Evolutionary conservation across 768 basidiomycete genomes (phyloP).

Genomic region (Mycena vulgaris): DNA sequence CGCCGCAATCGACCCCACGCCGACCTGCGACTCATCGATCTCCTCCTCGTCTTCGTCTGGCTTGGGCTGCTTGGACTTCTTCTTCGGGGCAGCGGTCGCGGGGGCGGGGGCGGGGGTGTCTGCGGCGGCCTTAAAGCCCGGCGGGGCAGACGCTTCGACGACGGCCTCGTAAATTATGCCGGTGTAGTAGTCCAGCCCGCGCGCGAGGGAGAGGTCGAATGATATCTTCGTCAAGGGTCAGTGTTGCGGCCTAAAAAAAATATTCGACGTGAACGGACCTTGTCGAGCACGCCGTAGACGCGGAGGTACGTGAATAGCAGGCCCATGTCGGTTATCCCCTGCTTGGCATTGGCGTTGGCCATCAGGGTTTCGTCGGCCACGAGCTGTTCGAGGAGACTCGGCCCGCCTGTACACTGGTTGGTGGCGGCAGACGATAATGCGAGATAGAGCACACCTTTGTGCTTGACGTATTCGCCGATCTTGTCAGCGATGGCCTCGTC

Average conservation of each 20-base stretch:
- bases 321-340: constrained; percentile 90
- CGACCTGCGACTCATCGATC: constrained; percentile 92
- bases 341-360: constrained; percentile 81
- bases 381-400: constrained; percentile 81
- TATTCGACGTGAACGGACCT: constrained; percentile 67
- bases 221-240: constrained; percentile 73
- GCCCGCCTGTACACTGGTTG: constrained; percentile 72
- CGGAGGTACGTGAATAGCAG: constrained; percentile 87
- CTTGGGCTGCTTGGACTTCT: constrained; percentile 63
- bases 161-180: constrained; percentile 98
- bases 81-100: constrained; percentile 47
- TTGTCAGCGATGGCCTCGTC: constrained; percentile 86
- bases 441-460: constrained; percentile 76
- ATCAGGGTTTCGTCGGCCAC: constrained; percentile 74
- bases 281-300: constrained; percentile 84
- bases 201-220: constrained; percentile 97
- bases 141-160: constrained; percentile 94
- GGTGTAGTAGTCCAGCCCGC: constrained; percentile 98
- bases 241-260: background rate
- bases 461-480: constrained; percentile 97
- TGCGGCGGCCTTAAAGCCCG: constrained; percentile 77
- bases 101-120: constrained; percentile 53
- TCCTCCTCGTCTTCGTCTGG: constrained; percentile 68
- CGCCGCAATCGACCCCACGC: constrained; percentile 99
- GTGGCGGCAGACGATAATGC: background rate